Percentiles rank a stretch among this genome's conserved stretches.
Evolutionary conservation across 2,329 filamentous ascomycete genomes (phyloP).

Genomic region (Penicillium sp.): DNA sequence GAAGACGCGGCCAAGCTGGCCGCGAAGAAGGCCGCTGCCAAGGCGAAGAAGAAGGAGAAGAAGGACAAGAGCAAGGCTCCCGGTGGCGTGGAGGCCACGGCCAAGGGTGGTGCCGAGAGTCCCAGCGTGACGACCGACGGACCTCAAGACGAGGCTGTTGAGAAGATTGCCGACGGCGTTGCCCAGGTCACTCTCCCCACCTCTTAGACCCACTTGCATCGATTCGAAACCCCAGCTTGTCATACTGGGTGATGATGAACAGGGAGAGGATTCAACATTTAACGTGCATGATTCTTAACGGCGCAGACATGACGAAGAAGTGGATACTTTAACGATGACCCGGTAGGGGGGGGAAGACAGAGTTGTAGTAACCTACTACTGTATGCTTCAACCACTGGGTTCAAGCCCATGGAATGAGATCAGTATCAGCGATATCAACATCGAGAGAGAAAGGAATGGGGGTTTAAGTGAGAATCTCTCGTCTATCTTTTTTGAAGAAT

Average conservation of each 20-base stretch:
- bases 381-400: too few relatives aligned
- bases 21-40: slow-evolving; percentile 35
- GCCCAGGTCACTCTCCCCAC: slow-evolving; percentile 39
- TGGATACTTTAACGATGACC: too few relatives aligned
- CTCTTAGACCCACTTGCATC: slow-evolving; percentile 20
- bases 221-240: too few relatives aligned
- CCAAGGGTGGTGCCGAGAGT: slow-evolving; percentile 31
- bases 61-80: slow-evolving; percentile 34
- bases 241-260: too few relatives aligned
- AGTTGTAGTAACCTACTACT: too few relatives aligned
- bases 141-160: slow-evolving; percentile 31
- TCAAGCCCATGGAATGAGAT: background rate
- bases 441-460: slow-evolving; percentile 1
- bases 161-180: slow-evolving; percentile 39
- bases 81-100: slow-evolving; percentile 30
- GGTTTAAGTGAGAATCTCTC: slow-evolving; percentile 14
- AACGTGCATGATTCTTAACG: slow-evolving; percentile 6
- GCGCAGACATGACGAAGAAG: slow-evolving; percentile 8
- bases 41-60: slow-evolving; percentile 30
- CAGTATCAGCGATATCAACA: slow-evolving; percentile 6
- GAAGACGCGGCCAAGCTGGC: slow-evolving; percentile 42
- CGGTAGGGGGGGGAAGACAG: too few relatives aligned
- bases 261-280: background rate
- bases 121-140: slow-evolving; percentile 19
- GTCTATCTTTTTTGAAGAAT: slow-evolving; percentile 13